These are phyloP conservation scores for Botrytis fabae DNA, from an alignment of 2,329 filamentous ascomycete genomes.

Conservation along the genomic window DNA sequence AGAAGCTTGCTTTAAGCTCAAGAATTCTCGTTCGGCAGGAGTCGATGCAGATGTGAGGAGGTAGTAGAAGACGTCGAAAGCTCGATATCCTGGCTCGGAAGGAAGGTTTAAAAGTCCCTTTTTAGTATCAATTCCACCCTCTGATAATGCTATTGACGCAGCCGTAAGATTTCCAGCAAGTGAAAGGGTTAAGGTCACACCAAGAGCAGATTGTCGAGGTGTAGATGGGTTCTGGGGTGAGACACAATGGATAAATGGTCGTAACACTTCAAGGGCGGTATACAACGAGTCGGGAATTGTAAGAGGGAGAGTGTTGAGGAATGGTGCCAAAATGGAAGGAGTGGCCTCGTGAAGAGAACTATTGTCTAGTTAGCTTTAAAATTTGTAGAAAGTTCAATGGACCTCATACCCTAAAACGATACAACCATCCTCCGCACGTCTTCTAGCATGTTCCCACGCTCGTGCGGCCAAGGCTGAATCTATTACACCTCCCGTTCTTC, in stretches of 20 bases:
- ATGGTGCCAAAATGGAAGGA: constrained; percentile 79
- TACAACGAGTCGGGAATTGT: constrained; percentile 73
- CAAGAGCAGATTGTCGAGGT: constrained; percentile 76
- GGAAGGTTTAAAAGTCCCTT: constrained; percentile 81
- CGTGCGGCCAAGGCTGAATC: constrained; percentile 75
- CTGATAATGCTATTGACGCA: constrained; percentile 75
- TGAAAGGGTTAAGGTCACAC: constrained; percentile 78
- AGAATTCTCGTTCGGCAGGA: constrained; percentile 81
- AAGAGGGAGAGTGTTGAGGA: constrained; percentile 78
- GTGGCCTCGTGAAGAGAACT: constrained; percentile 88
- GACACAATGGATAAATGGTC: constrained; percentile 83
- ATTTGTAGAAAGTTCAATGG: neutral
- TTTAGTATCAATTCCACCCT: constrained; percentile 81
- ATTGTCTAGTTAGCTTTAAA: constrained; percentile 22
- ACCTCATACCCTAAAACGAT: constrained; percentile 76
- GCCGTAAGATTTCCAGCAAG: constrained; percentile 76
- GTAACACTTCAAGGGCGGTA: constrained; percentile 76
- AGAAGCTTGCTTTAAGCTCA: constrained; percentile 75
- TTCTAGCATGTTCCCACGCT: constrained; percentile 94
- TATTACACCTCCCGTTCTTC: constrained; percentile 72
- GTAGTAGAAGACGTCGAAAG: constrained; percentile 98
- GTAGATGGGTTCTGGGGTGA: constrained; percentile 88
- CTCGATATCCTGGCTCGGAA: constrained; percentile 76
- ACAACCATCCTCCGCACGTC: constrained; percentile 92
- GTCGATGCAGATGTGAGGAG: constrained; percentile 89